These are phyloP conservation scores for Copromyces sp. DNA, from an alignment of 495 filamentous ascomycete species.

Conservation along the genomic window DNA sequence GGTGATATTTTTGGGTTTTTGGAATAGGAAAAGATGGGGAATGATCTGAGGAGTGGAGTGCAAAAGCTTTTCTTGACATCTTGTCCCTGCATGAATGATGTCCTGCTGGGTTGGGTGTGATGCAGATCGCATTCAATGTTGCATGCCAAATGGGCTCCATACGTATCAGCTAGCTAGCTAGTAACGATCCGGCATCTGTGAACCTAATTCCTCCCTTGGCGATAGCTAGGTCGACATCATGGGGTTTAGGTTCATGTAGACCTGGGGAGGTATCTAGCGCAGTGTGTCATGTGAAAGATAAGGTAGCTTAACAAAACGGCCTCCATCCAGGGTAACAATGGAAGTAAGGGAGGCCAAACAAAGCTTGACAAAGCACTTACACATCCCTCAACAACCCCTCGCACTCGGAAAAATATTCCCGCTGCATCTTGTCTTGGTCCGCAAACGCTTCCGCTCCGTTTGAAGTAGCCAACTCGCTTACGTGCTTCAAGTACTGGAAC, in stretches of 20 bases:
- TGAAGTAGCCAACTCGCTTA: neutral
- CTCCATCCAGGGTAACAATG: too few relatives aligned
- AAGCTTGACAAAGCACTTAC: constrained; percentile 22
- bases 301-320: too few relatives aligned
- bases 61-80: neutral
- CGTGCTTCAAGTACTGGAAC: constrained; percentile 25
- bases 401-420: constrained; percentile 52
- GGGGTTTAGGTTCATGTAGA: too few relatives aligned
- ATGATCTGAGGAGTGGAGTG: neutral
- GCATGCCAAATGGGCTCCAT: neutral
- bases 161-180: neutral
- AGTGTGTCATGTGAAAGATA: neutral
- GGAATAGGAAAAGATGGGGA: neutral
- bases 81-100: neutral
- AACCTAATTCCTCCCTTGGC: too few relatives aligned
- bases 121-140: neutral
- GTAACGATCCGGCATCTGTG: too few relatives aligned
- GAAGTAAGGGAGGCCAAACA: neutral
- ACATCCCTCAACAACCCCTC: constrained; percentile 48
- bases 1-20: neutral
- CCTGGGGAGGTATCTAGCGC: too few relatives aligned
- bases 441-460: neutral
- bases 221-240: too few relatives aligned
- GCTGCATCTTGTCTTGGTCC: constrained; percentile 37
- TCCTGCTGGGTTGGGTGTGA: neutral